These are phyloP conservation scores for Penicillium bialowiezense DNA, from an alignment of 495 filamentous ascomycete species.

Conservation along the genomic window DNA sequence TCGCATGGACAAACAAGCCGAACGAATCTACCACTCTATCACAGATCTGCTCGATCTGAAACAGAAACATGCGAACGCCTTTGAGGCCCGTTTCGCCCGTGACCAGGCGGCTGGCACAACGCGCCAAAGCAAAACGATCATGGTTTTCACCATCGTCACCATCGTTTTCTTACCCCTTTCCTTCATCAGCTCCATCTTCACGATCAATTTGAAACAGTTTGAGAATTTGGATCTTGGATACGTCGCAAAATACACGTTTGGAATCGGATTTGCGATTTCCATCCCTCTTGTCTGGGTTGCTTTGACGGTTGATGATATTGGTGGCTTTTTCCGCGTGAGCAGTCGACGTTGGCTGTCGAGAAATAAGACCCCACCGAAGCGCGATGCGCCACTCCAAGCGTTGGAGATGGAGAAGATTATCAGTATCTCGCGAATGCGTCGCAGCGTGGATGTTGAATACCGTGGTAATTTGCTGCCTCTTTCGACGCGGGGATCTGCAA, in stretches of 20 bases:
- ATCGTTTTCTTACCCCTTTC: conserved; percentile 66
- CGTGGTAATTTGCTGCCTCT: conserved; percentile 30
- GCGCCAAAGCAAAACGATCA: conserved; percentile 68
- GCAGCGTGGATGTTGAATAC: conserved; percentile 32
- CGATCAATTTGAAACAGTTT: conserved; percentile 61
- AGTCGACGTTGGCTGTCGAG: conserved; percentile 27
- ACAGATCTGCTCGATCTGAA: conserved; percentile 60
- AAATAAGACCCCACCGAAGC: conserved; percentile 1
- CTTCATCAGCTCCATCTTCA: conserved; percentile 67
- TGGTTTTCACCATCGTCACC: conserved; percentile 73
- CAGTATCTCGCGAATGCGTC: conserved; percentile 24
- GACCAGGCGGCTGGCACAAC: conserved; percentile 64
- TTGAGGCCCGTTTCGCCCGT: conserved; percentile 66
- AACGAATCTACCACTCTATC: conserved; percentile 60
- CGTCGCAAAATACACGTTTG: conserved; percentile 64
- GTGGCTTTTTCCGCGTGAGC: conserved; percentile 33
- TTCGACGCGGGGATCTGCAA: conserved; percentile 28
- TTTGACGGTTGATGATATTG: conserved; percentile 56
- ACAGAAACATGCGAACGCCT: conserved; percentile 70
- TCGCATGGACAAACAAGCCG: conserved; percentile 66
- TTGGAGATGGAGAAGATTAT: conserved; percentile 34
- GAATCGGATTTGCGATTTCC: conserved; percentile 63
- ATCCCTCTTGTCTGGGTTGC: conserved; percentile 61
- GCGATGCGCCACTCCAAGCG: conserved; percentile 3
- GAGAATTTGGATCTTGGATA: conserved; percentile 48